Base-by-base conservation (phyloP, 2,329 filamentous ascomycete genomes). In the Trichoderma koningii region DNA sequence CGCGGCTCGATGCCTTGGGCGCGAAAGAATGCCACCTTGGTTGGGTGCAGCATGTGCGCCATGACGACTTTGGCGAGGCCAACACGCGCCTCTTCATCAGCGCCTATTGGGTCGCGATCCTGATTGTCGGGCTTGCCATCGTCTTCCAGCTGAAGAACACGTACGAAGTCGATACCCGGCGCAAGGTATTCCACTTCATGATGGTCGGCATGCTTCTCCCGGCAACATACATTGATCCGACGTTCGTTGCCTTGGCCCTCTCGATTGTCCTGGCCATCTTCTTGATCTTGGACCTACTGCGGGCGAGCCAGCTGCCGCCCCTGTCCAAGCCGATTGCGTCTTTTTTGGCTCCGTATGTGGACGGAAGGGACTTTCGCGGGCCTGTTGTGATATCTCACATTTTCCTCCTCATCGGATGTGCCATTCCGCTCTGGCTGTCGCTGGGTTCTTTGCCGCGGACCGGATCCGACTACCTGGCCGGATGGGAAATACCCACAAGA, bases 181-280 rank as follows among this genome's bases (percentile, higher is more conserved):
- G 95, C 57, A 99, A 99, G 77, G 91, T 98, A 26, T 99, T 99
- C 76, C 95, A 99, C 76, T 96, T 96, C 70, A 97, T 94, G 84
- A 98, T 98, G 90, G 94, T 98, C 7, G 87, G 88, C 64, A 97
- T 99, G 92, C 89, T 99, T 64, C 83, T 98, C 2, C 93, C 95
- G 0, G 87, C 91, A 1, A 91, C 89, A 2, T 97, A 88, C 74
- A 80, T 98, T 68, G 95, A 99, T 75, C 94, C 95, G 0, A 83
- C 89, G 47, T 98, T 92, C 76, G 88, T 89, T 56, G 87, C 90
- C 1, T 81, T 99, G 14, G 92, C 93, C 0, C 82, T 98, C n/a
- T 83, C 84, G 0, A 79, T 97, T 38, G 87, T 93, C 28, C 84
- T 99, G 42, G 88, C 90, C 4, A 82, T 96, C 60, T 99, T 99